Conservation (phyloP, 1,284 basidiomycete genomes). For the Leucoagaricus sp. region DNA sequence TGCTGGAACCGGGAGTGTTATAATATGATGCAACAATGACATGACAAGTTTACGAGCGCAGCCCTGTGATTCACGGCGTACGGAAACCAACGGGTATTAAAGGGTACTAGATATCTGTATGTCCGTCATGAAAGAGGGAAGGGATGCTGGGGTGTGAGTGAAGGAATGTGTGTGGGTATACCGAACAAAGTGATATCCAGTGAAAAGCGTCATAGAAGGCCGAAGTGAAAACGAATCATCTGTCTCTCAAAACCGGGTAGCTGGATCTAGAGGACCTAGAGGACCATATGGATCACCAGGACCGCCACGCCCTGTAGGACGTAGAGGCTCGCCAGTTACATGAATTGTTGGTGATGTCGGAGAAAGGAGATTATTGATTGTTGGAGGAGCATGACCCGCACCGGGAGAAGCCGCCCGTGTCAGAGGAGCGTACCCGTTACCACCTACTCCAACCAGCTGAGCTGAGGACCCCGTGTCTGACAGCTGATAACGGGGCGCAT, state of each 20-base stretch:
- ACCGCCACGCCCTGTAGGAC: conserved; percentile 40
- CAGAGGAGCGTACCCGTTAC: conserved; percentile 58
- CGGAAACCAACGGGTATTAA: conserved; percentile 13
- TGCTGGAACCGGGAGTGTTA: conserved; percentile 2
- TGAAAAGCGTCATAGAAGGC: conserved; percentile 7
- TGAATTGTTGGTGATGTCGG: conserved; percentile 45
- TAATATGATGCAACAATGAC: conserved; percentile 15
- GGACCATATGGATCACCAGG: conserved; percentile 65
- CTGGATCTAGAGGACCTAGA: conserved; percentile 75
- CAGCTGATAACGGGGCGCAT: conserved; percentile 60
- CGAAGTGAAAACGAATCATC: not conserved
- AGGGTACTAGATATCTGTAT: conserved; percentile 12
- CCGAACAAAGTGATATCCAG: conserved; percentile 33
- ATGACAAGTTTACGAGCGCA: conserved; percentile 9
- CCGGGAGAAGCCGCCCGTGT: conserved; percentile 51
- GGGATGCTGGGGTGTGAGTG: conserved; percentile 24
- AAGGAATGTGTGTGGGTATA: conserved; percentile 35
- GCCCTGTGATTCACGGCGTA: conserved; percentile 12
- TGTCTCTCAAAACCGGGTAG: conserved; percentile 40
- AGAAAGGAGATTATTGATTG: conserved; percentile 41
- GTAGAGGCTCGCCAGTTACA: conserved; percentile 26
- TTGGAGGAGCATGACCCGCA: conserved; percentile 22
- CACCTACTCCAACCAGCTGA: conserved; percentile 39
- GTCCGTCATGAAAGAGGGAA: conserved; percentile 16
- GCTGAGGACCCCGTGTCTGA: conserved; percentile 48